Evolutionary conservation across 805 yeast species (phyloP).

Genomic region (Barnettozyma botsteinii): DNA sequence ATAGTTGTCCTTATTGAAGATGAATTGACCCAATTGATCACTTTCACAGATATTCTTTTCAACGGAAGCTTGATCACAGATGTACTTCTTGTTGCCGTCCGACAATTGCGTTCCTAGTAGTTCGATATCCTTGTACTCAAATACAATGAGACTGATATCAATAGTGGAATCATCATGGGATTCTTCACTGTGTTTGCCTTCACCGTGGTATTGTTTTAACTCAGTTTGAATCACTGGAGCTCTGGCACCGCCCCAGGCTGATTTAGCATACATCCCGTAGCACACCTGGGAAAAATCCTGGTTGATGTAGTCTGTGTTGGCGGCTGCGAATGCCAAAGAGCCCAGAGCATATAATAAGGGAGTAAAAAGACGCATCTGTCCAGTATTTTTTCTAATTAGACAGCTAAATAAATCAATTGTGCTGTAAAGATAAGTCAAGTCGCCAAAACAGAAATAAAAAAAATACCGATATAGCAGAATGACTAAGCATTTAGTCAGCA

Average conservation of each 20-base stretch:
- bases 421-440: too few relatives aligned
- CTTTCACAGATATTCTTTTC: slow-evolving; percentile 47
- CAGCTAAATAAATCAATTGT: too few relatives aligned
- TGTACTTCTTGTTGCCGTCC: slow-evolving; percentile 46
- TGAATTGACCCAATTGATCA: slow-evolving; percentile 54
- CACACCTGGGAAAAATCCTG: slow-evolving; percentile 60
- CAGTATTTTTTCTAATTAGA: too few relatives aligned
- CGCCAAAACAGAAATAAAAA: too few relatives aligned
- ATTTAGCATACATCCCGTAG: slow-evolving; percentile 82
- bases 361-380: slow-evolving; percentile 2
- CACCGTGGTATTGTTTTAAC: slow-evolving; percentile 25
- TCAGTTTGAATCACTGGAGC: slow-evolving; percentile 57
- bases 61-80: slow-evolving; percentile 74
- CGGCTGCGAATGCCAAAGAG: slow-evolving; percentile 13
- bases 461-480: too few relatives aligned
- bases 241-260: slow-evolving; percentile 79
- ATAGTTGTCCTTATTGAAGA: slow-evolving; percentile 40
- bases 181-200: slow-evolving; percentile 14
- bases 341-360: slow-evolving; percentile 1
- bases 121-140: slow-evolving; percentile 75
- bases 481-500: too few relatives aligned
- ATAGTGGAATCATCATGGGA: slow-evolving; percentile 29
- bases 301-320: slow-evolving; percentile 43
- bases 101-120: slow-evolving; percentile 51
- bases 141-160: slow-evolving; percentile 63